Base-by-base conservation (phyloP, 1,284 basidiomycete genomes). In the Testicularia cyperi region DNA sequence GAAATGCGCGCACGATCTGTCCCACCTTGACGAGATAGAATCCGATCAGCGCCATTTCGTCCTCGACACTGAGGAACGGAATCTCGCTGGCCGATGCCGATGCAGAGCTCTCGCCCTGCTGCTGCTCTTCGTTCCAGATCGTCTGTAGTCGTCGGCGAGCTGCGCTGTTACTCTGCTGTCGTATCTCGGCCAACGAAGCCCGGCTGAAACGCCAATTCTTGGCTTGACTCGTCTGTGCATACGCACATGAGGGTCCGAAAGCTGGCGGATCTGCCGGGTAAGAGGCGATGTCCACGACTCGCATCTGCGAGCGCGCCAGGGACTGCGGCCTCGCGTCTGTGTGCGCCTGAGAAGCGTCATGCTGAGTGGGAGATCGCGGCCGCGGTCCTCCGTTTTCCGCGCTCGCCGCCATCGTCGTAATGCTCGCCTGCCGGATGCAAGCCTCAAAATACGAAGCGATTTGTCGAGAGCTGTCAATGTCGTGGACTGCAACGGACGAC, bases 11-110 rank as follows among this genome's bases (percentile, higher is more conserved):
- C 70, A 88, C 95, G 39, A 97, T 81, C 60, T 87, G 85, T 0
- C 86, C 81, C n/a, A 92, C 85, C 76, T 92, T 92, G 35, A 84
- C 83, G 47, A 89, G 81, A 78, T 98, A 99, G 64, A 92, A 85
- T 57, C 88, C 88, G 25, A 97, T 88, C 16, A 98, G 83, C 5
- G 89, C 80, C 26, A 85, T 82, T 76, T 98, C 95, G 77, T 98
- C 95, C 21, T 86, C 81, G 1, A 89, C 83, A 21, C 80, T 82
- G 16, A 92, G 80, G 74, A 92, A 92, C 2, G 84, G 82, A 9
- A 49, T 81, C 32, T 14, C 29, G 30, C 27, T 14, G 10, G 38
- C 24, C 3, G 40, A 26, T 22, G 45, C 34, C n/a, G 44, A 43
- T 10, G 40, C 7, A 12, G 26, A 15, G 12, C 36, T 32, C 26